Percentiles rank a stretch among this genome's conserved stretches.
These are phyloP conservation scores for Mycena alexandri DNA, from an alignment of 768 basidiomycete genomes.

Conservation along the genomic window DNA sequence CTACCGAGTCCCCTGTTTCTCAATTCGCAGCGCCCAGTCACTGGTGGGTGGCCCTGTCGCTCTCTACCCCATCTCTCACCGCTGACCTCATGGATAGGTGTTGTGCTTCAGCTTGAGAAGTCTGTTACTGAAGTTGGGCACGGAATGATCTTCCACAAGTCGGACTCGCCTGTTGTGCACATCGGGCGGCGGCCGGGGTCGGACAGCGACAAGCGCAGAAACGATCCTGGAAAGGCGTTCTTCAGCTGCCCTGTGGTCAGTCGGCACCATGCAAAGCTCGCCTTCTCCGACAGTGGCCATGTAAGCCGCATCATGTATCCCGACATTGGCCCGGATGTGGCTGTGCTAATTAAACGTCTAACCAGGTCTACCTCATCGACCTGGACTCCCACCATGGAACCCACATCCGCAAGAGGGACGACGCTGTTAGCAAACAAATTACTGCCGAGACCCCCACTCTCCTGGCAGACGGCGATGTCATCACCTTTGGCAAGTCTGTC, in stretches of 20 bases:
- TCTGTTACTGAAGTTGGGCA: conserved; percentile 59
- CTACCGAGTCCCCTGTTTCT: conserved; percentile 42
- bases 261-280: conserved; percentile 82
- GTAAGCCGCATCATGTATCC: too few relatives aligned
- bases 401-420: conserved; percentile 68
- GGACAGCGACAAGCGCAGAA: conserved; percentile 55
- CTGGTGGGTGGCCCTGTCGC: conserved; percentile 53
- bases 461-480: conserved; percentile 74
- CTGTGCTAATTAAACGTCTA: conserved; percentile 27
- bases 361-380: conserved; percentile 80
- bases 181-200: conserved; percentile 78
- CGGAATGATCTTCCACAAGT: conserved; percentile 65
- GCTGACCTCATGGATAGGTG: conserved; percentile 55
- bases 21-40: conserved; percentile 50
- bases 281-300: conserved; percentile 77
- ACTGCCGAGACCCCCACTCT: conserved; percentile 66
- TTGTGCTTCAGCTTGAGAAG: conserved; percentile 70
- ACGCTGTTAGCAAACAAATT: conserved; percentile 61
- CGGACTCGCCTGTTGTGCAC: conserved; percentile 63
- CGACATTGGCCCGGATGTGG: conserved; percentile 3
- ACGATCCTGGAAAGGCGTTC: conserved; percentile 63
- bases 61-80: conserved; percentile 35
- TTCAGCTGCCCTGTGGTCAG: conserved; percentile 86
- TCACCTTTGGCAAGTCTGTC: conserved; percentile 86
- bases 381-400: conserved; percentile 84